Evolutionary conservation across 2,329 filamentous ascomycete genomes (phyloP).

Genomic region (Aspergillus sp.): DNA sequence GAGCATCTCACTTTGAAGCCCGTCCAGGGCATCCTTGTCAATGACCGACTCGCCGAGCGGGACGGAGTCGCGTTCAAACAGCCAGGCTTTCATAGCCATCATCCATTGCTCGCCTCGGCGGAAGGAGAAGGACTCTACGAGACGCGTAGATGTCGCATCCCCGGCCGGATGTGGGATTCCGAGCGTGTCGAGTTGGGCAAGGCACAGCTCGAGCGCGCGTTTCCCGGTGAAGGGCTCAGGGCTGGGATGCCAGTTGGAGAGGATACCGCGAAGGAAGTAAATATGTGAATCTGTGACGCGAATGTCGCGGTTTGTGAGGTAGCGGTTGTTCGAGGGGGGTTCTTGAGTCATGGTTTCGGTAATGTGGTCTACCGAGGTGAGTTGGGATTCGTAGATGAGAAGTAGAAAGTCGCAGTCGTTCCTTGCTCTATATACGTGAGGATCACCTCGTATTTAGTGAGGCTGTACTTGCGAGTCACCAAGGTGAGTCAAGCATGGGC

Average conservation of each 20-base stretch:
- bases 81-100: slow-evolving; percentile 16
- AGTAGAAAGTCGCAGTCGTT: too few relatives aligned
- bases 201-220: slow-evolving; percentile 7
- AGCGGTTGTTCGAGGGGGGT: not conserved
- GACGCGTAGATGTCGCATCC: slow-evolving; percentile 2
- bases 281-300: slow-evolving; percentile 13
- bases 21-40: not conserved
- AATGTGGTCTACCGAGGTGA: not conserved
- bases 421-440: too few relatives aligned
- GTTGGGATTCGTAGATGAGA: too few relatives aligned
- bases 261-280: slow-evolving; percentile 12
- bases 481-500: not conserved
- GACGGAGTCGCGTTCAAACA: slow-evolving; percentile 10
- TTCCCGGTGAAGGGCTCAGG: slow-evolving; percentile 1
- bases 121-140: slow-evolving; percentile 7
- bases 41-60: not conserved
- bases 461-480: not conserved
- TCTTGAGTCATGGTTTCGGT: not conserved
- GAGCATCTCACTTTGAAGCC: not conserved
- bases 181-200: slow-evolving; percentile 2
- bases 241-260: slow-evolving; percentile 15
- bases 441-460: not conserved
- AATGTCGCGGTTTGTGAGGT: not conserved
- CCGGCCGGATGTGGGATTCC: not conserved
- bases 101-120: slow-evolving; percentile 17